Base-by-base conservation (phyloP, 768 basidiomycete genomes). In the Phanerodontia chrysosporium region DNA sequence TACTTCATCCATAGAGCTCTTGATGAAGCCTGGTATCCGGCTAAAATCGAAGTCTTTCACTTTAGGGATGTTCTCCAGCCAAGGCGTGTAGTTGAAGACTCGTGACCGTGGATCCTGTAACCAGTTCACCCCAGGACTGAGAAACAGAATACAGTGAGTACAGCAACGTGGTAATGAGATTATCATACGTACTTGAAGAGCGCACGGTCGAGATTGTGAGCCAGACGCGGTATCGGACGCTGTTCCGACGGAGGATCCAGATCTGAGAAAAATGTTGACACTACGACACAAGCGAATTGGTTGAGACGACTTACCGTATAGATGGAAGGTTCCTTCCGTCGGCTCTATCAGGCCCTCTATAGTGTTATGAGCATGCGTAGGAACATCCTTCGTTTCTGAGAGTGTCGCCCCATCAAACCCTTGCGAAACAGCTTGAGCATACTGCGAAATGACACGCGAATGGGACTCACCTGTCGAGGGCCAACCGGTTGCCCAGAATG, bases 121-220 rank as follows among this genome's bases (percentile, higher is more conserved):
- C 87, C 92, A 92, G 65, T 94, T 91, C 0, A 95, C 87, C 10
- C 92, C 91, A 4, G 90, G 91, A 64, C 95, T 97, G 35, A 16
- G 2, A 13, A 13, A 3, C 10, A 49, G 22, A 24, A 25, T 3
- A 22, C 25, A 21, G 27, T 52, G 25, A 61, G 36, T 22, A 14
- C 53, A 27, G 16, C 25, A 30, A 30, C n/a, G n/a, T 57, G 18
- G n/a, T 21, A 25, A 6, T n/a, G 48, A 59, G 13, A 12, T 39
- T 13, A 24, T 6, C 45, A 18, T 27, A 27, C 35, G 12, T 67
- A 90, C 89, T 86, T 91, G 78, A 90, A 90, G 36, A 93, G 73
- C 0, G 87, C 87, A 3, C 87, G 78, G 42, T 86, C 82, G 6
- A 94, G 75, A 12, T 83, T 82, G 62, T 88, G 87, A 0, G 84